phyloP scores from a whole-genome alignment of 768 basidiomycete species.

The Suillus luteus region DNA sequence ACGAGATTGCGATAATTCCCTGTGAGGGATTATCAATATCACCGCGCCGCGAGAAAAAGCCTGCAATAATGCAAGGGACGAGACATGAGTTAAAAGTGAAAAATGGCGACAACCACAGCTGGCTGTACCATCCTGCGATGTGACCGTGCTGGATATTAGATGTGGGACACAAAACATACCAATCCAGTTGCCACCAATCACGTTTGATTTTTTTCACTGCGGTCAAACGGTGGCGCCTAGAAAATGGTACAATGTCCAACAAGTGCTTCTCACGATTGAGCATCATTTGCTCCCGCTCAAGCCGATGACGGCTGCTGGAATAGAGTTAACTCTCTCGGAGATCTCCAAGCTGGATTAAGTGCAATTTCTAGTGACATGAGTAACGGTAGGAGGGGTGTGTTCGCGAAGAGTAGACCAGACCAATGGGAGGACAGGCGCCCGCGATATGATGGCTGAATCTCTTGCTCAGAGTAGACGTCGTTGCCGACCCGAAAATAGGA shows the following conservation, averaged over 20 bases:
- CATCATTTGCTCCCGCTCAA: not conserved
- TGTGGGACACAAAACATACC: not conserved
- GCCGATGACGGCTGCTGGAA: not conserved
- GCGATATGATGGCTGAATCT: not conserved
- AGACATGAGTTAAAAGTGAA: not conserved
- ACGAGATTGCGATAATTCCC: not conserved
- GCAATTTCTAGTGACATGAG: not conserved
- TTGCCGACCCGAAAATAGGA: conserved; percentile 3
- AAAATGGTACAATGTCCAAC: not conserved
- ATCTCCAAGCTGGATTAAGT: conserved; percentile 1
- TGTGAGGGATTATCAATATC: not conserved
- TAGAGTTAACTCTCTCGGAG: not conserved
- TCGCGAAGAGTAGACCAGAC: not conserved
- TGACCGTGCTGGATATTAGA: not conserved
- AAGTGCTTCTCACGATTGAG: not conserved
- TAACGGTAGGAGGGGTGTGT: not conserved
- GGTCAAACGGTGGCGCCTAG: not conserved
- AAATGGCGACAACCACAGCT: not conserved
- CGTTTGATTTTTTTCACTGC: not conserved
- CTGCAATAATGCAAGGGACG: not conserved
- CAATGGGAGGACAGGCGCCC: not conserved
- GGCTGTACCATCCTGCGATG: not conserved
- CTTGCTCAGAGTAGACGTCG: not conserved
- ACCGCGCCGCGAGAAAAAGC: not conserved
- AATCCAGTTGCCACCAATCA: not conserved